Evolutionary conservation across 2,329 filamentous ascomycete genomes (phyloP).

Genomic region (Hypomyces rosellus): DNA sequence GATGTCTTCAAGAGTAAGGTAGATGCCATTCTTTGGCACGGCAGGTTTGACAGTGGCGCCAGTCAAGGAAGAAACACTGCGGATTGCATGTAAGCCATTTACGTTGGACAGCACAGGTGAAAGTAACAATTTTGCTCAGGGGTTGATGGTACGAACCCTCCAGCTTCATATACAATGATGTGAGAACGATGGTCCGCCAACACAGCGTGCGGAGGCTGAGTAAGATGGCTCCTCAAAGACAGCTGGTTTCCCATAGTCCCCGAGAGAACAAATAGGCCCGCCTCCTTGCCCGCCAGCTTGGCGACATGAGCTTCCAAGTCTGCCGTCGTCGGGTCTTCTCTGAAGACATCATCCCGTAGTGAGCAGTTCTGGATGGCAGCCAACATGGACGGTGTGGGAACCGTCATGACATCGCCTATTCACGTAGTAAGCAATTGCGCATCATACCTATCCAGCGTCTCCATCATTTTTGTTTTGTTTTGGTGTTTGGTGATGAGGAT

Average conservation of each 20-base stretch:
- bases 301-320: constrained; percentile 71
- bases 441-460: background rate
- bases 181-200: constrained; percentile 75
- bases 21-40: constrained; percentile 60
- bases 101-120: background rate
- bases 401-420: constrained; percentile 55
- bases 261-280: constrained; percentile 73
- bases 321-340: constrained; percentile 72
- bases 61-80: constrained; percentile 61
- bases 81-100: constrained; percentile 12
- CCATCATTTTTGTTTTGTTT: background rate
- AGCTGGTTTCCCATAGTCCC: constrained; percentile 96
- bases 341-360: constrained; percentile 77
- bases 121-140: no score
- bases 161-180: constrained; percentile 62
- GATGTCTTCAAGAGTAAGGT: constrained; percentile 74
- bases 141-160: constrained; percentile 39
- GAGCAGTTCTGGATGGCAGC: constrained; percentile 67
- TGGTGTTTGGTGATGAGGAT: background rate
- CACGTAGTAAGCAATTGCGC: background rate
- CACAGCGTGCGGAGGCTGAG: constrained; percentile 72
- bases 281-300: constrained; percentile 65
- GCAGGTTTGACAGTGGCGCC: constrained; percentile 65
- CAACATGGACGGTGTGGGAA: constrained; percentile 76
- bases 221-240: constrained; percentile 69